These are phyloP conservation scores for Solanum medicagineum DNA, from an alignment of 257 asterid species.

Conservation along the genomic window DNA sequence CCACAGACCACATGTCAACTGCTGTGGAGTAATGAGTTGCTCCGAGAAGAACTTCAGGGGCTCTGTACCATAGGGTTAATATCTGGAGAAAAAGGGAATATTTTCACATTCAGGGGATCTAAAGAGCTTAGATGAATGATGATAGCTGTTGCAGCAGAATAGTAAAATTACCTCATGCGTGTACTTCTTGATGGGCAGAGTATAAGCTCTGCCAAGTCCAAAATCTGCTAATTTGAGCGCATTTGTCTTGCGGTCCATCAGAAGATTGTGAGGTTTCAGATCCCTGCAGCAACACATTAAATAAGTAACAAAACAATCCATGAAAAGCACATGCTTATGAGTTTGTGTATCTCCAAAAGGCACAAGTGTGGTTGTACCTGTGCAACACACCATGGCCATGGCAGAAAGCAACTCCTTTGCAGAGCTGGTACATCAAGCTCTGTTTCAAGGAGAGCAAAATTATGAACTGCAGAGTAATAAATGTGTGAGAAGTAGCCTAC, in stretches of 20 bases:
- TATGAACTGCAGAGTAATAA: not conserved
- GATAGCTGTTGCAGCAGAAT: not conserved
- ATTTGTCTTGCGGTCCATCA: constrained; percentile 94
- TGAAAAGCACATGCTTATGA: not conserved
- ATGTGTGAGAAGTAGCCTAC: not conserved
- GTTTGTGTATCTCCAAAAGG: not conserved
- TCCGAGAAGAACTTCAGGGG: constrained; percentile 97
- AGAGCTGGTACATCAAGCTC: constrained; percentile 93
- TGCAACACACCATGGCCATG: constrained; percentile 94
- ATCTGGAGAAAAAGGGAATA: constrained; percentile 31
- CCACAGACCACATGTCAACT: constrained; percentile 98
- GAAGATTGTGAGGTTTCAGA: constrained; percentile 90
- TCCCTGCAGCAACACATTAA: constrained; percentile 36
- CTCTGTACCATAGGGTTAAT: constrained; percentile 97
- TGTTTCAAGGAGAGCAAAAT: constrained; percentile 9
- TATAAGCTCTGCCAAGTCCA: constrained; percentile 86
- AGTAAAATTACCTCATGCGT: constrained; percentile 64
- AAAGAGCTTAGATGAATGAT: not conserved
- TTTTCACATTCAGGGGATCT: not conserved
- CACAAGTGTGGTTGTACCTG: constrained; percentile 26
- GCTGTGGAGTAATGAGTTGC: constrained; percentile 94
- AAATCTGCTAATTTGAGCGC: constrained; percentile 94
- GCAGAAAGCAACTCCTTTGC: constrained; percentile 93
- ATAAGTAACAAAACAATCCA: not conserved
- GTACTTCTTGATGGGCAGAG: constrained; percentile 90